Conservation (phyloP, 2,329 filamentous ascomycete genomes). For the Ceratocystis albifundus region DNA sequence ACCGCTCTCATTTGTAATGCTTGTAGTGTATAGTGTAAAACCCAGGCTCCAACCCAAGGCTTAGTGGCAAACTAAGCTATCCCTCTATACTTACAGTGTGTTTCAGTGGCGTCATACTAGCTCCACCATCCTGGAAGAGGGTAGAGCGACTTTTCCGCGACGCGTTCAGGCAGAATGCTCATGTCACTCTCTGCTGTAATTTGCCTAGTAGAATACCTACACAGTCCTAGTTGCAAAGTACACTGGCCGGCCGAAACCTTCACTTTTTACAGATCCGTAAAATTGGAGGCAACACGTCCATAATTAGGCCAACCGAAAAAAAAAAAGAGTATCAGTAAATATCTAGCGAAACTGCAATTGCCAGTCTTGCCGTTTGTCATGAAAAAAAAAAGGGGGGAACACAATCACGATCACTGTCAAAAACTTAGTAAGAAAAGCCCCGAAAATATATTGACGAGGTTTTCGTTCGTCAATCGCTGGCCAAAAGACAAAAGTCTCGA, state of each 20-base stretch:
- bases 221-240: neutral
- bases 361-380: neutral
- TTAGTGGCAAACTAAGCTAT: neutral
- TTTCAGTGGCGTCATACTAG: neutral
- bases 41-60: neutral
- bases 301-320: neutral
- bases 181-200: neutral
- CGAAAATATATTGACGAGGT: neutral
- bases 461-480: neutral
- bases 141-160: neutral
- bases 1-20: neutral
- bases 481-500: neutral
- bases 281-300: constrained; percentile 1
- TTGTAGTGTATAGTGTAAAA: neutral
- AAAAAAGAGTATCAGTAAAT: neutral
- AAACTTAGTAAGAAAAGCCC: neutral
- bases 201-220: neutral
- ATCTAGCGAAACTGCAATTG: constrained; percentile 2
- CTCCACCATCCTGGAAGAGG: neutral
- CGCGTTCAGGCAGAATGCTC: neutral
- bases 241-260: neutral
- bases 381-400: no score
- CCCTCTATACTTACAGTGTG: neutral
- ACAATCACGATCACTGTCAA: neutral
- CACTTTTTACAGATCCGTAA: neutral